Evolutionary conservation across 2,329 filamentous ascomycete species (phyloP).

Genomic region (Gyromitra esculenta): DNA sequence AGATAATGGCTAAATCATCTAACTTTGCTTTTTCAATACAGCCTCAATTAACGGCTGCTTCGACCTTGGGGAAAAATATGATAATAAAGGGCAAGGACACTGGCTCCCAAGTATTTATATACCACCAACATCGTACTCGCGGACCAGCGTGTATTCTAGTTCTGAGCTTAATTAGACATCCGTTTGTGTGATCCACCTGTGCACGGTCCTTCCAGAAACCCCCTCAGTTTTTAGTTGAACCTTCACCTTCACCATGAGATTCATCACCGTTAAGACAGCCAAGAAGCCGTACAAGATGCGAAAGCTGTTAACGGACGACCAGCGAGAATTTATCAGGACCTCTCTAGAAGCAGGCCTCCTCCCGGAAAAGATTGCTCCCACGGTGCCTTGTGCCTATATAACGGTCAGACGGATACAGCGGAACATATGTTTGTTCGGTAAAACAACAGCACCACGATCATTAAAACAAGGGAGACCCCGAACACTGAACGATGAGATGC

Average conservation of each 20-base stretch:
- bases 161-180: conserved; percentile 19
- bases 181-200: conserved; percentile 15
- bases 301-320: conserved; percentile 44
- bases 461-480: conserved; percentile 45
- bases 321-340: conserved; percentile 47
- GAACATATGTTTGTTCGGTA: conserved; percentile 46
- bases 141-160: conserved; percentile 6
- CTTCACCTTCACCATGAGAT: conserved; percentile 34
- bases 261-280: conserved; percentile 48
- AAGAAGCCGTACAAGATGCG: conserved; percentile 49
- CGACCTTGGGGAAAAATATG: conserved; percentile 17
- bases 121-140: conserved; percentile 17
- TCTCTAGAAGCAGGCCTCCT: conserved; percentile 46
- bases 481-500: conserved; percentile 47
- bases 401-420: conserved; percentile 46
- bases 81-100: conserved; percentile 27
- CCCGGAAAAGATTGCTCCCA: conserved; percentile 47
- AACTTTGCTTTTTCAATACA: conserved; percentile 41
- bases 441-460: conserved; percentile 46
- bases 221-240: not conserved
- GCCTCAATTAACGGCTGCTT: conserved; percentile 12
- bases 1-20: conserved; percentile 25
- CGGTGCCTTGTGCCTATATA: conserved; percentile 47
- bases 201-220: not conserved
- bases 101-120: conserved; percentile 18